Base-by-base conservation (phyloP, 2,329 filamentous ascomycete genomes). In the Pseudopithomyces chartarum region DNA sequence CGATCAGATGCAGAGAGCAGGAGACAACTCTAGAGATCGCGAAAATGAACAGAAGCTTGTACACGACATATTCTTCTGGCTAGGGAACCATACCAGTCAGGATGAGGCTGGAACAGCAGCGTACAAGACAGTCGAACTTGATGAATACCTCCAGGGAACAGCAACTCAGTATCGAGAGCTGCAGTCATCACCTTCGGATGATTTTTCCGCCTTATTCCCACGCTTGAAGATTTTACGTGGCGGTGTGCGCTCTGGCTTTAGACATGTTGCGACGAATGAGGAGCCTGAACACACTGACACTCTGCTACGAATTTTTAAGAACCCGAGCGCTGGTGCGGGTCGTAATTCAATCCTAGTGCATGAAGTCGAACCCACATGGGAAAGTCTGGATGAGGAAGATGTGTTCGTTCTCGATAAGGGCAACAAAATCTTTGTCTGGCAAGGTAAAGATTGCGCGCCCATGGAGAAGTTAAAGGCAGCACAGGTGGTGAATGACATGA, bases 1-100 rank as follows among this genome's bases (percentile, higher is more conserved):
- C 4, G 84, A 83, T 71, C 82, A 83, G 63, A 68, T 85, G 32
- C 80, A 80, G 40, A 73, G 77, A n/a, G 74, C 73, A 69, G 64
- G 82, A 56, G 80, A 78, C 6, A 54, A 42, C 6, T 80, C 78
- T 13, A 42, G 34, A 6, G 48, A 26, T 3, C 33, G 63, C 17
- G 54, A 52, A 3, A 56, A 56, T 5, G 52, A 59, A 29, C 54
- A 59, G 4, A 66, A 64, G 15, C 33, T 70, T 15, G 56, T 66
- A 40, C 87, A 90, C 64, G 86, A 89, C 48, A 82, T 90, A 66
- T 90, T 87, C 79, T 90, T 90, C 77, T 90, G 87, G 87, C 80
- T 90, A 0, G 87, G 87, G 4, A 79, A 74, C 50, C 83, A 88
- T 66, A 90, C 87, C 0, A 82, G 84, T 2, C 86, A 89, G 75